Base-by-base conservation (phyloP, 2,329 filamentous ascomycete genomes). In the Talaromyces sp. region DNA sequence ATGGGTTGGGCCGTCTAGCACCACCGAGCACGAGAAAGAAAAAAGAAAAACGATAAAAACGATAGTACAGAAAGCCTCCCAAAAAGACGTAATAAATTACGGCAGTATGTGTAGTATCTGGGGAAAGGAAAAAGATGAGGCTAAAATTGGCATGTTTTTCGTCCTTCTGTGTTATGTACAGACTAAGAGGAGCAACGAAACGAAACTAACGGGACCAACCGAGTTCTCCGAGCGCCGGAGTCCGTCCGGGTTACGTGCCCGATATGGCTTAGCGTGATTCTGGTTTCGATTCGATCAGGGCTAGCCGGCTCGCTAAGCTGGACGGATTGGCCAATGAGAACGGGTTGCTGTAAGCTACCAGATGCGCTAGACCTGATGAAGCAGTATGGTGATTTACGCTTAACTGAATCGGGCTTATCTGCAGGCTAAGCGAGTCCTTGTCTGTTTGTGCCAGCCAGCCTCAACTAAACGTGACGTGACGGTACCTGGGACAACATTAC, bases 401-500 rank as follows among this genome's bases (percentile, higher is more conserved):
- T 60, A 22, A 19, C 60, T 11, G 33, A 37, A 37, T 56, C 52
- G n/a, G 52, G 33, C 11, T 56, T 56, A 39, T 37, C 52, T 61
- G 35, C 58, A 37, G 58, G 39, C 27, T 60, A 47, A 60, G 58
- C 33, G 45, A 49, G 27, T 54, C 35, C 50, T 54, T 37, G 50
- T 8, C 13, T 50, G 47, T 16, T 16, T 33, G 41, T 37, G 58
- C 60, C 60, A 62, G 60, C 60, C 60, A 62, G 60, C 60, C 60
- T 31, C 27, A 7, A 61, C 35, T 3, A 37, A 8, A 37, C 35
- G 9, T 13, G 35, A 11, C 22, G 24, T 31, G 14, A 49, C 58
- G 19, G 59, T 61, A 31, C 47, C 59, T 52, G 41, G 59, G 59
- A 33, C 35, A 62, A 52, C 47, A 52, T 62, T 62, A 62, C 60